Percentiles rank a stretch among this genome's conserved stretches.
Evolutionary conservation across 1,139 yeast genomes (phyloP).

Genomic region (Geotrichum reessii): DNA sequence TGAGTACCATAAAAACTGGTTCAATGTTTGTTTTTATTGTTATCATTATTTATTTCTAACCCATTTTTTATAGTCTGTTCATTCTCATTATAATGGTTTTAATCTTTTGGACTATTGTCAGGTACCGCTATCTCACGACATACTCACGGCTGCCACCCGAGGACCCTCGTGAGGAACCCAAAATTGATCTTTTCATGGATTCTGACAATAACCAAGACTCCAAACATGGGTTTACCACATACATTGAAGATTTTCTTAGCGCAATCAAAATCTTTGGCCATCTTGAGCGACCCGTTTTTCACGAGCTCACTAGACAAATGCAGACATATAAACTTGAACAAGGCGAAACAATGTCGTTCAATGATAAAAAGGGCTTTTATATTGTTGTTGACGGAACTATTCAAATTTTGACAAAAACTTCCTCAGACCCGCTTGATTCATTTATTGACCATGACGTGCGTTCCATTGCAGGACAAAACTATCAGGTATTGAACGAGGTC

Average conservation of each 20-base stretch:
- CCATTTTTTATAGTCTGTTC: constrained; percentile 21
- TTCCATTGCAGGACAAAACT: constrained; percentile 48
- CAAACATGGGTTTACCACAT: constrained; percentile 46
- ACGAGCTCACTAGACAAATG: constrained; percentile 87
- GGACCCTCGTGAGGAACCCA: constrained; percentile 40
- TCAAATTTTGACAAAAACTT: constrained; percentile 59
- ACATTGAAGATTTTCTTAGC: constrained; percentile 79
- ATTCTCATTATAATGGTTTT: constrained; percentile 22
- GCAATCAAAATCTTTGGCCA: constrained; percentile 95
- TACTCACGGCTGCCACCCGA: constrained; percentile 51
- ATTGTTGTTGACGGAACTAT: constrained; percentile 92
- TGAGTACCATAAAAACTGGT: constrained; percentile 18
- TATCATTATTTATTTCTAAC: constrained; percentile 1
- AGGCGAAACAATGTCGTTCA: constrained; percentile 70
- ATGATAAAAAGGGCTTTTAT: constrained; percentile 76
- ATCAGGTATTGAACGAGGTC: constrained; percentile 76
- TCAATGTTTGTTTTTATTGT: background rate
- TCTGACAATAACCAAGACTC: constrained; percentile 35
- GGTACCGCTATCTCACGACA: constrained; percentile 48
- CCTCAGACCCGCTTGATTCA: constrained; percentile 8
- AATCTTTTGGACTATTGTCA: constrained; percentile 39
- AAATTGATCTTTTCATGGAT: constrained; percentile 41
- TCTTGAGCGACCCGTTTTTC: constrained; percentile 82
- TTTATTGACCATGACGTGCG: constrained; percentile 26
- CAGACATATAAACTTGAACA: constrained; percentile 76